Evolutionary conservation across 768 basidiomycete species (phyloP), one percentile per base, ranked within the genome.

Genomic region (button mushroom (Agaricus bisporus)): DNA sequence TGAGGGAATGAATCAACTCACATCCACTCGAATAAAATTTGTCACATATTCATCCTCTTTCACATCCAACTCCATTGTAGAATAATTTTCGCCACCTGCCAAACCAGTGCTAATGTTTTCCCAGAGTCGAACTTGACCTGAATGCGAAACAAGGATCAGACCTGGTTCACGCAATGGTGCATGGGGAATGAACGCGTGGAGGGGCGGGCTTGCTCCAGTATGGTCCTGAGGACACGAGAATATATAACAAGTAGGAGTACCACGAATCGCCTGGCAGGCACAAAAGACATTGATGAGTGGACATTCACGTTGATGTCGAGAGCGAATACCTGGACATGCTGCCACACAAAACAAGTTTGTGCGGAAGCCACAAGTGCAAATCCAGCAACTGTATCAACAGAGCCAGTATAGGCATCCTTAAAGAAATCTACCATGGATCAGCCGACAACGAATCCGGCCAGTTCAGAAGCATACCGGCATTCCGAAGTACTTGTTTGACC

Each of bases 51-150:
- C 88, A 1, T 76, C 78, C 4, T 71, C 58, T 26, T 69, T 70
- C 43, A 89, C 66, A 18, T 75, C 71, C 47, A 88, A 59, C 9
- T 73, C 60, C 4, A 75, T 69, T 25, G 77, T 75, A 9, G 75
- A 74, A 61, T 75, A 86, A 56, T 82, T 81, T 36, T 87, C 80
- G 8, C 88, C 89, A 11, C 90, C 89, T 2, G 90, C 87, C 12
- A 92, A 78, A 14, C 89, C 89, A 55, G 86, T 88, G 4, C 85
- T 85, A 41, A 95, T 86, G 56, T 84, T 86, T 52, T 93, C 86
- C 94, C 94, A 98, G 65, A 91, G 89, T 36, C 89, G 81, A 51
- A 91, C 70, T 58, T 83, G 73, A 4, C 94, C 94, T 0, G 77
- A 70, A 5, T 79, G 70, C 7, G 87, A 86, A 47, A 90, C 70